phyloP scores from a whole-genome alignment of 306 rosid genomes.

The Lablab purpureus region DNA sequence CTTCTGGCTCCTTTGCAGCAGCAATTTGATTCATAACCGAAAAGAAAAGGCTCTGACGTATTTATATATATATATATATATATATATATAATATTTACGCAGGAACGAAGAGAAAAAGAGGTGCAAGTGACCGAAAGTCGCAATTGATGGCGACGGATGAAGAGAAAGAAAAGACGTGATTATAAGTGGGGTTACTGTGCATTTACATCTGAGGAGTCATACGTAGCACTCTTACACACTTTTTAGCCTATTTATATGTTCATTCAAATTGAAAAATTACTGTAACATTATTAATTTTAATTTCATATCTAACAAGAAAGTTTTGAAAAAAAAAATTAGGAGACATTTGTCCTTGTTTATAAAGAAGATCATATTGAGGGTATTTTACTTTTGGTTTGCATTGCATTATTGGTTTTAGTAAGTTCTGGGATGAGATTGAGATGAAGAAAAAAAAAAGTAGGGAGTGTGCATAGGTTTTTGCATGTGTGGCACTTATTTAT shows the following conservation, averaged over 20 bases:
- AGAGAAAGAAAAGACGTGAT: slow-evolving; percentile 45
- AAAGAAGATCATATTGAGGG: neutral
- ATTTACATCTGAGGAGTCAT: too few species aligned
- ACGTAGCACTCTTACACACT: too few species aligned
- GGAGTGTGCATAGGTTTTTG: neutral
- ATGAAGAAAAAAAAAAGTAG: neutral
- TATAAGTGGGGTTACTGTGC: slow-evolving; percentile 41
- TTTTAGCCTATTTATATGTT: too few species aligned
- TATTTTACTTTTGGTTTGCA: neutral
- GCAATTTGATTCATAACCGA: slow-evolving; percentile 64
- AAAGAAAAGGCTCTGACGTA: slow-evolving; percentile 46
- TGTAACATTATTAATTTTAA: too few species aligned
- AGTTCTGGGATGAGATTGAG: neutral
- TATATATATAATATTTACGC: slow-evolving; percentile 48
- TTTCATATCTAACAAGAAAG: too few species aligned
- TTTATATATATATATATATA: too few species aligned
- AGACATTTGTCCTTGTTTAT: too few species aligned
- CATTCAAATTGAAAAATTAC: too few species aligned
- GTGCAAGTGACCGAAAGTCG: slow-evolving; percentile 74
- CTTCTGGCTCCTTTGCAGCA: slow-evolving; percentile 50
- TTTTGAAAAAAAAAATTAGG: too few species aligned
- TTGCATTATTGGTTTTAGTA: neutral
- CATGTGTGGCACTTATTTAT: neutral
- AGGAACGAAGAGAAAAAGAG: slow-evolving; percentile 16
- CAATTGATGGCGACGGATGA: slow-evolving; percentile 83